Evolutionary conservation across 257 asterid genomes (phyloP).

Genomic region (Paraleonurus japonicus): DNA sequence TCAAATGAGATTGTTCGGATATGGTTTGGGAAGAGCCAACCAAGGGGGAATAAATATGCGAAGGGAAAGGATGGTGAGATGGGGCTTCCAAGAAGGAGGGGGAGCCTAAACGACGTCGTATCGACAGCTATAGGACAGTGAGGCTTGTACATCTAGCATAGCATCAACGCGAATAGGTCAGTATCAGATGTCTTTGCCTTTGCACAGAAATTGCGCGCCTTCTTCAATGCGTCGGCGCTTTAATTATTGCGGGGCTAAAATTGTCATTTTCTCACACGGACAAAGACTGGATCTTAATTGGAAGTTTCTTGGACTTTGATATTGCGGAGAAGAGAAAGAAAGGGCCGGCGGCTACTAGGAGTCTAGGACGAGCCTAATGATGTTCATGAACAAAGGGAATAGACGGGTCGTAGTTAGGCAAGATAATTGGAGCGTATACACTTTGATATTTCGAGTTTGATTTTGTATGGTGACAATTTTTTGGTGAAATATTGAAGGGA

Average conservation of each 20-base stretch:
- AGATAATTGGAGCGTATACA: too few relatives aligned
- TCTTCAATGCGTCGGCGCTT: slow-evolving; percentile 13
- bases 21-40: neutral
- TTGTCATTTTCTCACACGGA: neutral
- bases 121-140: slow-evolving; percentile 34
- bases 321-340: neutral
- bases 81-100: slow-evolving; percentile 35
- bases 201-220: slow-evolving; percentile 27
- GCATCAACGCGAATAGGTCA: slow-evolving; percentile 8
- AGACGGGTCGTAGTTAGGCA: too few relatives aligned
- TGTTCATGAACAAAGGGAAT: too few relatives aligned
- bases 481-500: too few relatives aligned
- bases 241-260: neutral
- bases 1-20: slow-evolving; percentile 3
- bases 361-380: neutral
- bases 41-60: slow-evolving; percentile 25
- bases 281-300: neutral
- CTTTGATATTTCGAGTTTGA: too few relatives aligned
- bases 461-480: too few relatives aligned
- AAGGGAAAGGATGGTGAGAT: neutral
- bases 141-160: too few relatives aligned
- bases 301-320: neutral
- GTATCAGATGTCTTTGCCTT: neutral
- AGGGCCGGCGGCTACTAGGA: neutral
- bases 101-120: neutral